Percentiles rank a stretch among this genome's conserved stretches.
Conservation (phyloP, 768 basidiomycete genomes). For the Xerocomellus amylosporus region DNA sequence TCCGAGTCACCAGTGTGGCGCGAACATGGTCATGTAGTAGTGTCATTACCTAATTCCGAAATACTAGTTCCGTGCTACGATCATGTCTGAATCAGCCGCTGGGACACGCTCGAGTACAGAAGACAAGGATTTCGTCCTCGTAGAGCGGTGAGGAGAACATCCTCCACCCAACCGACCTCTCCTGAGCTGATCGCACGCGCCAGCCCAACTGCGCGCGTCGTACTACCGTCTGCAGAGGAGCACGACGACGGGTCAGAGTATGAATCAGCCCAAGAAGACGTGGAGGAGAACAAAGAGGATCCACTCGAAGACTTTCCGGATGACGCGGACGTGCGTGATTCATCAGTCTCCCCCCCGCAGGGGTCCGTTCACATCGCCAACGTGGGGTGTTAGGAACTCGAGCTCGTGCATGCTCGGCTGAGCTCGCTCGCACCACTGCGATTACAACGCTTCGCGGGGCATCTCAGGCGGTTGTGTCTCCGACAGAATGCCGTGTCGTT, state of each 20-base stretch:
- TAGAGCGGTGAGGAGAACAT: constrained; percentile 22
- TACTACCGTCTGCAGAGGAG: constrained; percentile 38
- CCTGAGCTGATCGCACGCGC: constrained; percentile 1
- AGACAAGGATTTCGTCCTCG: constrained; percentile 23
- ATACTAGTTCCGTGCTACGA: neutral
- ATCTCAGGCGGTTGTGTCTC: constrained; percentile 74
- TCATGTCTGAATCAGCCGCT: constrained; percentile 23
- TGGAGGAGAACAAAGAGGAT: constrained; percentile 54
- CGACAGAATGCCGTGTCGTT: constrained; percentile 79
- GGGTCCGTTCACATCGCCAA: neutral
- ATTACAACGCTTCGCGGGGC: constrained; percentile 65
- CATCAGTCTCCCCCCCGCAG: neutral
- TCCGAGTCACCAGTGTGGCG: too few species aligned
- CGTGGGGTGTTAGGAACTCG: constrained; percentile 63
- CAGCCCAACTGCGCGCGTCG: constrained; percentile 44
- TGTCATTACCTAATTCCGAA: constrained; percentile 9
- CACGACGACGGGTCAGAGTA: constrained; percentile 33
- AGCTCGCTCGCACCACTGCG: constrained; percentile 64
- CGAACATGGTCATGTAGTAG: too few species aligned
- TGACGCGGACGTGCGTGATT: constrained; percentile 67
- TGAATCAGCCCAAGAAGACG: constrained; percentile 42
- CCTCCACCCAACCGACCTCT: neutral
- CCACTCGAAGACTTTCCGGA: constrained; percentile 78
- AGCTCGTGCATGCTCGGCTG: constrained; percentile 79
- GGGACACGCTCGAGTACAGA: constrained; percentile 11